Percentiles rank a stretch among this genome's conserved stretches.
These are phyloP conservation scores for Mucor velutinosus DNA, from an alignment of 371 early-diverging fungal genomes.

Conservation along the genomic window DNA sequence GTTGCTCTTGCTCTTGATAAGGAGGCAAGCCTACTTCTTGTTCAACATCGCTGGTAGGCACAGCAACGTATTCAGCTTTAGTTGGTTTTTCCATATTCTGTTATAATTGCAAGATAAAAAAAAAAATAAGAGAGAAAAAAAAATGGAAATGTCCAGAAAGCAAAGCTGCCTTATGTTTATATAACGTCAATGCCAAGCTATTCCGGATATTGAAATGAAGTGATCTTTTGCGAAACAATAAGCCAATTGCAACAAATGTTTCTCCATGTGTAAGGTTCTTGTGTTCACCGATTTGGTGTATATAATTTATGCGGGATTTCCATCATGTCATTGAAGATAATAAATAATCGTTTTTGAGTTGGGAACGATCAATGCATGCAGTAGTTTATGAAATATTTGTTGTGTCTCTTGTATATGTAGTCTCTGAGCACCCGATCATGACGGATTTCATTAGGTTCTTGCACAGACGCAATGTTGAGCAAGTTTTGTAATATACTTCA, in stretches of 20 bases:
- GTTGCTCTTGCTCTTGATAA: conserved; percentile 11
- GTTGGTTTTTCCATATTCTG: conserved; percentile 15
- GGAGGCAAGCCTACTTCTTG: conserved; percentile 11
- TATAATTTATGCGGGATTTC: background rate
- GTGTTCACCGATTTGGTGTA: background rate
- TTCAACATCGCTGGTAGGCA: conserved; percentile 23
- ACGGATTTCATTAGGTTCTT: too few species aligned
- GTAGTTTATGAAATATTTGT: too few species aligned
- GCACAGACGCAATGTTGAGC: too few species aligned
- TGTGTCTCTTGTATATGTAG: too few species aligned
- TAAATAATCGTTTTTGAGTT: too few species aligned
- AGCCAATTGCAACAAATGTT: background rate
- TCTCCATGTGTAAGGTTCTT: background rate
- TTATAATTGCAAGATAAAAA: background rate
- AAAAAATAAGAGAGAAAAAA: background rate
- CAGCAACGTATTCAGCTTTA: conserved; percentile 21
- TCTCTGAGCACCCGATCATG: too few species aligned
- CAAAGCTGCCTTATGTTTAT: background rate
- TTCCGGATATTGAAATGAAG: background rate
- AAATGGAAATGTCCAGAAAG: background rate
- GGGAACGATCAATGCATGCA: too few species aligned
- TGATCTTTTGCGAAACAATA: background rate
- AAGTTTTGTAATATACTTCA: too few species aligned
- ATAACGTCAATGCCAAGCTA: conserved; percentile 3
- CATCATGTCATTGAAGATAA: too few species aligned